Evolutionary conservation across 169 alveolate species (phyloP), one percentile per base, ranked within the genome.

Genomic region (Plasmodium reichenowi): DNA sequence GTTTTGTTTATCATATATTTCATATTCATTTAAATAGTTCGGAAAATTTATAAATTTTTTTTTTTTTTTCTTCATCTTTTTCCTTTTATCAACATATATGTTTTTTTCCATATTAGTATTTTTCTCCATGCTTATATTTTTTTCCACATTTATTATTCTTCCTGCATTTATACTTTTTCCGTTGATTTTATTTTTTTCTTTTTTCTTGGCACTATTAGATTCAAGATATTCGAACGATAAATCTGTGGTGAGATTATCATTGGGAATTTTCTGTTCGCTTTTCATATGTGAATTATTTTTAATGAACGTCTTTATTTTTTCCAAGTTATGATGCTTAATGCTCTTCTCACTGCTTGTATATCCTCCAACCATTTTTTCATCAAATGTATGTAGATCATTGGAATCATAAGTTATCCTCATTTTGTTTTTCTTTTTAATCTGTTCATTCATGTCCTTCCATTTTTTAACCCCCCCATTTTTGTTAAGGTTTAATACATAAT

Each of bases 281-380:
- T 15, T 60, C 45, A 60, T 1, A 20, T 22, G 22, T 63, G 20
- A 17, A 52, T 24, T 29, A 22, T 13, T 22, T 45, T 58, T 76
- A 64, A 7, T 48, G 43, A 32, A 0, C 43, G 43, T 62, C 20
- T 63, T 64, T 13, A 48, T 66, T 50, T 64, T 76, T 43, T 50
- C 32, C 2, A 24, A 20, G 13, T 76, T 32, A 73, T 56, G 29
- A 50, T 48, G 60, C 32, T 48, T 76, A 32, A 13, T 24, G 17
- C 76, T 68, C n/a, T 76, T 63, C 22, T 76, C 89, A 50, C 89
- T 76, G 24, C 89, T 76, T 24, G 89, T 76, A 29, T 76, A 76
- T n/a, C 89, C 64, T 13, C 89, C 89, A 43, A 76, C 76, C 13
- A 76, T 76, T 26, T 64, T 24, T 5, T 38, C 89, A 48, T 43